Conservation (phyloP, 73 alveolate species). For the Chromera velia region DNA sequence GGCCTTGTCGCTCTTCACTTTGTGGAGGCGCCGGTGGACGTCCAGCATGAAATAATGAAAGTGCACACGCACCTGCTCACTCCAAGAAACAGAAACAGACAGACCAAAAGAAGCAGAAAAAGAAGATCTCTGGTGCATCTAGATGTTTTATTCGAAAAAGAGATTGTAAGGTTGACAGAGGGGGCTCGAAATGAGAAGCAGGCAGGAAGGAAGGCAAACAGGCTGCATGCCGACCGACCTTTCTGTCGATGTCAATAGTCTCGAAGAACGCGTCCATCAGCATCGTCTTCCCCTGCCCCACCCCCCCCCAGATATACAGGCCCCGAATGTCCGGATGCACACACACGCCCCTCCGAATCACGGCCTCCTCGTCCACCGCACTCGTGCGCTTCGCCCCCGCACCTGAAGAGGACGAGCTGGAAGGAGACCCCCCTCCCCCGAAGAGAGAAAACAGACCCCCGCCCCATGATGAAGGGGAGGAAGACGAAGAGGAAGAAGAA, state of each 20-base stretch:
- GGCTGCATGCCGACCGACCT: too few species aligned
- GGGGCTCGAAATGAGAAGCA: too few species aligned
- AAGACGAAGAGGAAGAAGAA: too few species aligned
- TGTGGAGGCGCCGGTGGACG: slow-evolving; percentile 58
- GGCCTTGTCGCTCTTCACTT: neutral
- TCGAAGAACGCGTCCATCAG: neutral
- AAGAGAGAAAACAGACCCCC: neutral
- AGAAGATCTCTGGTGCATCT: too few species aligned
- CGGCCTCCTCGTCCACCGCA: neutral
- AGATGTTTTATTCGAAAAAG: too few species aligned
- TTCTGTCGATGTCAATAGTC: too few species aligned
- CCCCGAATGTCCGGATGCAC: neutral
- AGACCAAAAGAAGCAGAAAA: too few species aligned
- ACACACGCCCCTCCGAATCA: neutral
- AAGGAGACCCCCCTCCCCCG: too few species aligned
- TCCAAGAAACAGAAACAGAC: too few species aligned
- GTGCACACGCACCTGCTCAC: slow-evolving; percentile 75
- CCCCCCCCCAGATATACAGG: neutral
- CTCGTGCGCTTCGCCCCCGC: neutral
- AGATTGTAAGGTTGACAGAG: too few species aligned
- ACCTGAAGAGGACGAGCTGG: too few species aligned
- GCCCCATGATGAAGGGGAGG: neutral
- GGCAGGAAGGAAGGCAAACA: too few species aligned
- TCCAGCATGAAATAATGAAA: slow-evolving; percentile 85
- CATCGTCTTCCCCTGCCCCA: neutral